Conservation (phyloP, 495 filamentous ascomycete species). For the Entonaema liquescens region DNA sequence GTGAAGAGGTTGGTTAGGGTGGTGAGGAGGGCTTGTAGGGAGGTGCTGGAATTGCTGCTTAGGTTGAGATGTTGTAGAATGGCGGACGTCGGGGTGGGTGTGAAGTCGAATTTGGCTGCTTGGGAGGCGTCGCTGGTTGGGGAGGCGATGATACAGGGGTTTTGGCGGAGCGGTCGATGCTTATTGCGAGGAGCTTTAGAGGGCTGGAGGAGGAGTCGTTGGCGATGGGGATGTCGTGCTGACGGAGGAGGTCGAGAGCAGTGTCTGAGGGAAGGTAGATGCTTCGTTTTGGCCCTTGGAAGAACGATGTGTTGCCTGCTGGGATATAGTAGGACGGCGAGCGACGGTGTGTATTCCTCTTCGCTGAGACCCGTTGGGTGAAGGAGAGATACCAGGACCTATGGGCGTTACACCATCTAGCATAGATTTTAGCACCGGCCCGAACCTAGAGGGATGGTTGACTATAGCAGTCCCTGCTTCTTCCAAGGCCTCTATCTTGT, state of each 20-base stretch:
- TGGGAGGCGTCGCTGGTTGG: slow-evolving; percentile 52
- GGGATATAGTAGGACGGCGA: slow-evolving; percentile 23
- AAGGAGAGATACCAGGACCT: slow-evolving; percentile 25
- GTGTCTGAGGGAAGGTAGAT: slow-evolving; percentile 68
- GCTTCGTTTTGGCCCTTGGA: slow-evolving; percentile 56
- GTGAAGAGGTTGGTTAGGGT: slow-evolving; percentile 68
- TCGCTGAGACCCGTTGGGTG: slow-evolving; percentile 42
- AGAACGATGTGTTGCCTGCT: neutral
- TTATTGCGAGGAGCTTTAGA: slow-evolving; percentile 63
- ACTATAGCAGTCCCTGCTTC: slow-evolving; percentile 78
- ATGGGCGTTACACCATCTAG: slow-evolving; percentile 33
- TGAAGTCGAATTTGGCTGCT: slow-evolving; percentile 67
- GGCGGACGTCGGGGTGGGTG: slow-evolving; percentile 45
- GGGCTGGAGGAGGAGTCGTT: slow-evolving; percentile 48
- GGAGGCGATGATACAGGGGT: slow-evolving; percentile 73
- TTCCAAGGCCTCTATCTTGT: slow-evolving; percentile 74
- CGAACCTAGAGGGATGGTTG: slow-evolving; percentile 83
- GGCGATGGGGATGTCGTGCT: slow-evolving; percentile 59
- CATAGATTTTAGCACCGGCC: slow-evolving; percentile 69
- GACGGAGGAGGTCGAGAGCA: slow-evolving; percentile 67
- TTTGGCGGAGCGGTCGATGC: slow-evolving; percentile 69
- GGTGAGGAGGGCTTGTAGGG: slow-evolving; percentile 61
- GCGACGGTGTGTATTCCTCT: slow-evolving; percentile 62
- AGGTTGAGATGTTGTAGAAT: slow-evolving; percentile 64
- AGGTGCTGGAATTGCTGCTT: slow-evolving; percentile 43